Evolutionary conservation across 768 basidiomycete species (phyloP), one percentile per base, ranked within the genome.

Genomic region (Coprinopsis sp.): DNA sequence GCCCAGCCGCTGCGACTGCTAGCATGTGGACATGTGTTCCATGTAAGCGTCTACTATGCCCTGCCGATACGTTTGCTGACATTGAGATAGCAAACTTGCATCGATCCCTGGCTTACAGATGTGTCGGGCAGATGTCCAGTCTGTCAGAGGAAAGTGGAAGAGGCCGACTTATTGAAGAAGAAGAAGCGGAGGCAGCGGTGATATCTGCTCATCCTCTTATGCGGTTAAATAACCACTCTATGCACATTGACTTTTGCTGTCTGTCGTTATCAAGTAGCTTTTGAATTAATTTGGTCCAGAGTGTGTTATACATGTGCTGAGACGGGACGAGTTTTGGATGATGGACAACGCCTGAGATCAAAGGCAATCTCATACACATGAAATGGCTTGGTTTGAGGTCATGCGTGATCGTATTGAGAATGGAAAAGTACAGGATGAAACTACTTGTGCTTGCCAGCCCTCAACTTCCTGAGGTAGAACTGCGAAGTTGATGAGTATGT

Each of bases 401-500:
- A 43, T 37, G 48, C 33, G 42, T 37, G 28, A 44, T 49, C 24
- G 48, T 37, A 44, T 49, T 43, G 48, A 34, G 36, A 33, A 28
- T 22, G 27, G 16, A 33, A 31, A 42, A 43, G 18, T 42, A 49
- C 48, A 49, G 30, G 48, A 11, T 37, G 34, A 46, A 41, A 34
- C 51, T 61, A 93, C 79, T 94, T 96, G 75, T 91, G 86, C 79
- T 96, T 96, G 65, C 88, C 85, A 54, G 87, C 79, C 70, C 88
- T 84, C 70, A 97, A 76, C 67, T 94, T 94, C 75, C 90, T 82
- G 62, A 92, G 70, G 77, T 95, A 96, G 75, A 97, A 96, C 90
- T 94, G 56, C 10, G 28, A 10, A 54, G 28, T 52, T 23, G 1
- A 38, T 39, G 37, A 34, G 37, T 54, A 24, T 33, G 37, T 22